Conservation (phyloP, 2,329 filamentous ascomycete species). For the Cadophora sp. region DNA sequence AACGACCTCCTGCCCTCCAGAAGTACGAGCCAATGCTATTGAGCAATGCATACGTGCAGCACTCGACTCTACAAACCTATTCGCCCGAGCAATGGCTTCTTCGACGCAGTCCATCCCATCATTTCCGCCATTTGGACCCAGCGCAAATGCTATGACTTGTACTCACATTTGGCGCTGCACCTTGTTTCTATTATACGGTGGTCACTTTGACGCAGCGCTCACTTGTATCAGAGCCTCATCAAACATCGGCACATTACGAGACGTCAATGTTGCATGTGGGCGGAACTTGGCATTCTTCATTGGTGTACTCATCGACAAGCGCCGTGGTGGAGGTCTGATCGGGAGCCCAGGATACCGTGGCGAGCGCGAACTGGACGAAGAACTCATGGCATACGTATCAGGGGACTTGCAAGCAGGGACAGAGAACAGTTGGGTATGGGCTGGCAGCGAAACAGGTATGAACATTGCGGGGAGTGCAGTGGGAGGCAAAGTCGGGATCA, state of each 20-base stretch:
- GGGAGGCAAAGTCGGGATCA: constrained; percentile 19
- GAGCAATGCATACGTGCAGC: constrained; percentile 78
- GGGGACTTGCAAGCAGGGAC: constrained; percentile 84
- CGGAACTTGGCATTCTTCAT: constrained; percentile 85
- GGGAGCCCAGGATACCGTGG: constrained; percentile 30
- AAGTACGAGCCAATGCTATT: constrained; percentile 73
- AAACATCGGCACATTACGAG: constrained; percentile 73
- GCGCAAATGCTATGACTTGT: constrained; percentile 74
- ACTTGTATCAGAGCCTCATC: constrained; percentile 75
- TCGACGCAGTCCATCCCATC: constrained; percentile 42
- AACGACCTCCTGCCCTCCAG: constrained; percentile 69
- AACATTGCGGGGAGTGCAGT: constrained; percentile 36
- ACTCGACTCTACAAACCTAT: constrained; percentile 78
- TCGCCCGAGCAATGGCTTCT: constrained; percentile 68
- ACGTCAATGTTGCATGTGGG: constrained; percentile 79
- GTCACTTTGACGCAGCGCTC: constrained; percentile 74
- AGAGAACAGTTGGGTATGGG: constrained; percentile 86
- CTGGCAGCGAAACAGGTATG: constrained; percentile 59
- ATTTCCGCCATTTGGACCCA: constrained; percentile 44
- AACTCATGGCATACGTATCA: constrained; percentile 85
- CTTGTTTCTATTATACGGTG: constrained; percentile 78
- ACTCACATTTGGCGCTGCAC: constrained; percentile 88
- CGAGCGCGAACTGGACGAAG: constrained; percentile 67
- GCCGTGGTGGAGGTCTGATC: constrained; percentile 50
- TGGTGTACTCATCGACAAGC: constrained; percentile 64